These are phyloP conservation scores for Botryotinia calthae DNA, from an alignment of 2,329 filamentous ascomycete species.

Conservation along the genomic window DNA sequence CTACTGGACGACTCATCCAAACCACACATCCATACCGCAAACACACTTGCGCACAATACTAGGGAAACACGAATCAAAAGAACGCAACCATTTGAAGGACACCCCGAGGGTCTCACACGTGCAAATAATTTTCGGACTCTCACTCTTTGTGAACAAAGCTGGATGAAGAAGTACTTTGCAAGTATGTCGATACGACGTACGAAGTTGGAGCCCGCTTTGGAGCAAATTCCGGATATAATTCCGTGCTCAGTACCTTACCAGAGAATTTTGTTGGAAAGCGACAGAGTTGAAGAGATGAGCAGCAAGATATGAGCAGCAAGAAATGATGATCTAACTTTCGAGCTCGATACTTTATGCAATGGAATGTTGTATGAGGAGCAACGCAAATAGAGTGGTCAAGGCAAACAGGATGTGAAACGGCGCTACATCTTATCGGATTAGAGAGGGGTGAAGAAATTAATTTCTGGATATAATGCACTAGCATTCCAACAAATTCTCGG, in stretches of 20 bases:
- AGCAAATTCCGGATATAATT: no score
- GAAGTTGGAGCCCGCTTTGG: neutral
- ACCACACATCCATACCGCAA: neutral
- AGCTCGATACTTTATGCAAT: neutral
- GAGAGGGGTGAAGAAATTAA: no score
- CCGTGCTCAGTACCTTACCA: neutral
- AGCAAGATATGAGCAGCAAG: neutral
- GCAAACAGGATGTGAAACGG: neutral
- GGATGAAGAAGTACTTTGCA: neutral
- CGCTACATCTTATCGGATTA: no score
- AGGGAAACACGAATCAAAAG: neutral
- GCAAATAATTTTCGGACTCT: accelerated
- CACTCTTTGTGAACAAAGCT: accelerated
- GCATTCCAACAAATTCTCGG: accelerated
- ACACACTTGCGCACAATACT: neutral
- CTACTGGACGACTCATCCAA: neutral
- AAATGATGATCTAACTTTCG: neutral
- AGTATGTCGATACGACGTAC: no score
- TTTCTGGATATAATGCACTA: accelerated
- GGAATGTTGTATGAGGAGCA: neutral
- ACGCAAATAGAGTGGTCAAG: neutral
- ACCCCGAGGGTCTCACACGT: neutral
- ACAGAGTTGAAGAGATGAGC: neutral
- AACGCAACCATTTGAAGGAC: neutral
- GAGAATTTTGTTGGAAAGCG: neutral